Conservation (phyloP, 768 basidiomycete species). For the Phaeotremella fagi region DNA sequence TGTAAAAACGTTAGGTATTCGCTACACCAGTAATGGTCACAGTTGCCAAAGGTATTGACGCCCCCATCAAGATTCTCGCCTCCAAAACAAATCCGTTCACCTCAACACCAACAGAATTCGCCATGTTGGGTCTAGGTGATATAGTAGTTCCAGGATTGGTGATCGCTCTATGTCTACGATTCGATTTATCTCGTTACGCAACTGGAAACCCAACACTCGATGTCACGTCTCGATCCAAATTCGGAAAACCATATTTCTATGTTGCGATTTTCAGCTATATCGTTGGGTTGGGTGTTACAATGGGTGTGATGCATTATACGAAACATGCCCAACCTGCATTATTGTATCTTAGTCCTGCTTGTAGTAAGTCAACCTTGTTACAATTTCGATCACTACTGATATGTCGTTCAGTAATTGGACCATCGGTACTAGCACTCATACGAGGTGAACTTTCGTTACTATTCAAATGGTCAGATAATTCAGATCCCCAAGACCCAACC, state of each 20-base stretch:
- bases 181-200: constrained; percentile 54
- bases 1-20: constrained; percentile 28
- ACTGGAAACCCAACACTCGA: constrained; percentile 23
- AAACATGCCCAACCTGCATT: constrained; percentile 81
- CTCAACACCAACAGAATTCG: constrained; percentile 57
- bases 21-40: constrained; percentile 63
- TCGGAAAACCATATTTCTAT: constrained; percentile 70
- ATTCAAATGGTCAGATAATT: constrained; percentile 66
- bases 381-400: not conserved
- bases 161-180: constrained; percentile 78
- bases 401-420: constrained; percentile 63
- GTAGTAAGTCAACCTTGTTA: constrained; percentile 34
- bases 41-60: constrained; percentile 82
- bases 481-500: constrained; percentile 43
- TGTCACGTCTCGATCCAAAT: constrained; percentile 47
- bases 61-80: constrained; percentile 80
- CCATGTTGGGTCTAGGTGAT: constrained; percentile 90
- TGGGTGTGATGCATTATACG: constrained; percentile 77
- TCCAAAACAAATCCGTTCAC: constrained; percentile 18
- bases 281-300: constrained; percentile 66
- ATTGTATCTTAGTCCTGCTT: constrained; percentile 67
- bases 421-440: constrained; percentile 57
- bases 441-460: constrained; percentile 67
- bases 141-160: constrained; percentile 57
- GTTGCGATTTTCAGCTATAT: constrained; percentile 68